Evolutionary conservation across 2,329 filamentous ascomycete genomes (phyloP).

Genomic region (Colletotrichum costaricense): DNA sequence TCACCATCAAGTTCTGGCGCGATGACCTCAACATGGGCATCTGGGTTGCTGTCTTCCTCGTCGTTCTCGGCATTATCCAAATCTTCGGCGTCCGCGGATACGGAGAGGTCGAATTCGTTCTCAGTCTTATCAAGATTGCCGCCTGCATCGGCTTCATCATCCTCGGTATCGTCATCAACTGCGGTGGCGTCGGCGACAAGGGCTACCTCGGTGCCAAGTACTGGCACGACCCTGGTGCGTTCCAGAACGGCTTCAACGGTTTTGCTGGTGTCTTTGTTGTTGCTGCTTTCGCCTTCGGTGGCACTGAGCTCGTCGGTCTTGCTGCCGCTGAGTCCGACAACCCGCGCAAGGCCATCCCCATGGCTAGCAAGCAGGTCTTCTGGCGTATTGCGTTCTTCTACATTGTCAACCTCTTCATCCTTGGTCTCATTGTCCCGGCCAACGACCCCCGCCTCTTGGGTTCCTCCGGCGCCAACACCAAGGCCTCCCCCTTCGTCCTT

Average conservation of each 20-base stretch:
- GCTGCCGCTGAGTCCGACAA: conserved; percentile 40
- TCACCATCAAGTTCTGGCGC: conserved; percentile 78
- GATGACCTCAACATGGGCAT: conserved; percentile 61
- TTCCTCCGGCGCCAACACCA: conserved; percentile 53
- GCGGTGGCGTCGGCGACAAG: conserved; percentile 35
- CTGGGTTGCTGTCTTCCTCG: conserved; percentile 60
- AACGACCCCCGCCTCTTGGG: conserved; percentile 37
- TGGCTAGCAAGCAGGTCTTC: conserved; percentile 41
- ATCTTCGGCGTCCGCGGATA: conserved; percentile 66
- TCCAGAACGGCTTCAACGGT: conserved; percentile 40
- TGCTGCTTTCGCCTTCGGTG: conserved; percentile 38
- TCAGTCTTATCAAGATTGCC: conserved; percentile 66
- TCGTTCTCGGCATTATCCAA: conserved; percentile 61
- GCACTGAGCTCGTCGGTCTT: conserved; percentile 41
- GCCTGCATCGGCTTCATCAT: conserved; percentile 35
- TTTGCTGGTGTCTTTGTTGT: conserved; percentile 39
- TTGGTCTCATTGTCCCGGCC: conserved; percentile 38
- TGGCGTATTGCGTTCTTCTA: conserved; percentile 41
- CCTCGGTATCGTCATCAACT: conserved; percentile 39
- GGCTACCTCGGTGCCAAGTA: conserved; percentile 39
- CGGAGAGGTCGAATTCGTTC: conserved; percentile 68
- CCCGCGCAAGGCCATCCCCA: conserved; percentile 40
- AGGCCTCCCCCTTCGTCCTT: conserved; percentile 62
- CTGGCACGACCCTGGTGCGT: conserved; percentile 39
- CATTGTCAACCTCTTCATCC: conserved; percentile 38